These are phyloP conservation scores for Panaeolus cyanescens DNA, from an alignment of 768 basidiomycete genomes.

Conservation along the genomic window DNA sequence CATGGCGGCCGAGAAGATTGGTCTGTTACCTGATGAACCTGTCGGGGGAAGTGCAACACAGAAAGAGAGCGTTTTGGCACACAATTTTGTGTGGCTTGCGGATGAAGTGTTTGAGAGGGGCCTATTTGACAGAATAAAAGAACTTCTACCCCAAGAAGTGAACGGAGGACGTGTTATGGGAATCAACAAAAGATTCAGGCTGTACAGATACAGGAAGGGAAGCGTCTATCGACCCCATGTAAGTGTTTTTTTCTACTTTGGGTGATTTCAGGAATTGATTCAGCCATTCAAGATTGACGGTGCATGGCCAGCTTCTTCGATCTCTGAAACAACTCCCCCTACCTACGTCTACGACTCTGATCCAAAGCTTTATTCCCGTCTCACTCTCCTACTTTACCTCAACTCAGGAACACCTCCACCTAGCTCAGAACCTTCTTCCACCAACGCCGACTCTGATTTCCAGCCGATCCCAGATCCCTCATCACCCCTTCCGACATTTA, in stretches of 20 bases:
- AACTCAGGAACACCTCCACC: slow-evolving; percentile 9
- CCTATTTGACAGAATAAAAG: slow-evolving; percentile 43
- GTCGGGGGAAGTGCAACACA: slow-evolving; percentile 45
- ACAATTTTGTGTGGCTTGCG: slow-evolving; percentile 57
- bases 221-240: slow-evolving; percentile 53
- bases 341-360: slow-evolving; percentile 52
- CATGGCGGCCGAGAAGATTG: slow-evolving; percentile 45
- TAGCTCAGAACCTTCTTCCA: not conserved
- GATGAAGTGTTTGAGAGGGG: slow-evolving; percentile 41
- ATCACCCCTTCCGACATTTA: not conserved
- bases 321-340: slow-evolving; percentile 34
- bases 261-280: not conserved
- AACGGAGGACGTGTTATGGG: slow-evolving; percentile 45
- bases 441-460: not conserved
- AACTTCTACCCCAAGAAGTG: slow-evolving; percentile 40
- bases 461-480: not conserved
- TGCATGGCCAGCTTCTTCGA: slow-evolving; percentile 52
- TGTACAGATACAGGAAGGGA: slow-evolving; percentile 52
- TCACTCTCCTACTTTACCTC: slow-evolving; percentile 48
- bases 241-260: slow-evolving; percentile 6
- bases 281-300: slow-evolving; percentile 42
- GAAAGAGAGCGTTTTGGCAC: slow-evolving; percentile 45
- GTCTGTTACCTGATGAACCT: slow-evolving; percentile 53
- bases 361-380: slow-evolving; percentile 46
- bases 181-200: slow-evolving; percentile 49